phyloP scores from a whole-genome alignment of 2,329 filamentous ascomycete genomes.

The Beauveria brongniartii region DNA sequence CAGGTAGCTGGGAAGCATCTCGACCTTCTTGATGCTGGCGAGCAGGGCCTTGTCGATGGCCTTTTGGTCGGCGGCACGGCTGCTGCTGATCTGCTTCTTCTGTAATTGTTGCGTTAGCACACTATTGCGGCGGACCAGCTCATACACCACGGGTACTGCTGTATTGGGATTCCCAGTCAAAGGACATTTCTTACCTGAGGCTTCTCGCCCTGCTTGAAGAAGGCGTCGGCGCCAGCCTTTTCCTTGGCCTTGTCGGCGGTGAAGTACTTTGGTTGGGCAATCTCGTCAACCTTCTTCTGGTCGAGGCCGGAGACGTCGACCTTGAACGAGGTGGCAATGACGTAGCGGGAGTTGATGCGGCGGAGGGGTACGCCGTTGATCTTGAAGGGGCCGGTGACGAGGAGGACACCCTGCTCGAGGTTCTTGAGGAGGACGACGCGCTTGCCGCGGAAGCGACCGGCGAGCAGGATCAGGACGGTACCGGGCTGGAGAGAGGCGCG shows the following conservation, averaged over 20 bases:
- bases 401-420: constrained; percentile 94
- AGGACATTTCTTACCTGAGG: constrained; percentile 61
- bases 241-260: constrained; percentile 88
- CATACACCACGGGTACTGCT: too few species aligned
- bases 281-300: constrained; percentile 77
- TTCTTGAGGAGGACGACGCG: constrained; percentile 98
- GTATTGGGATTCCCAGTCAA: too few species aligned
- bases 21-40: constrained; percentile 96
- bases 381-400: constrained; percentile 99
- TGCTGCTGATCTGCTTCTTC: constrained; percentile 95
- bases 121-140: background rate
- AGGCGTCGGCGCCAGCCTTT: constrained; percentile 95
- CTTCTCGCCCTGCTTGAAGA: constrained; percentile 99
- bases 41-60: constrained; percentile 93
- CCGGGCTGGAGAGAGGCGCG: constrained; percentile 88
- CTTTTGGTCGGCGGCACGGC: constrained; percentile 96
- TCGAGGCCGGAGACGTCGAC: constrained; percentile 82
- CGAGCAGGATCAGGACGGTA: constrained; percentile 96
- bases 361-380: constrained; percentile 98
- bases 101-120: constrained; percentile 40
- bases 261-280: constrained; percentile 81
- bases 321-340: constrained; percentile 83
- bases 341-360: constrained; percentile 87
- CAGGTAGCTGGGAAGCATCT: constrained; percentile 88
- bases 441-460: constrained; percentile 99